Percentiles rank a stretch among this genome's conserved stretches.
Evolutionary conservation across 129 eudicot genomes (phyloP).

Genomic region (Glebionis coronaria): DNA sequence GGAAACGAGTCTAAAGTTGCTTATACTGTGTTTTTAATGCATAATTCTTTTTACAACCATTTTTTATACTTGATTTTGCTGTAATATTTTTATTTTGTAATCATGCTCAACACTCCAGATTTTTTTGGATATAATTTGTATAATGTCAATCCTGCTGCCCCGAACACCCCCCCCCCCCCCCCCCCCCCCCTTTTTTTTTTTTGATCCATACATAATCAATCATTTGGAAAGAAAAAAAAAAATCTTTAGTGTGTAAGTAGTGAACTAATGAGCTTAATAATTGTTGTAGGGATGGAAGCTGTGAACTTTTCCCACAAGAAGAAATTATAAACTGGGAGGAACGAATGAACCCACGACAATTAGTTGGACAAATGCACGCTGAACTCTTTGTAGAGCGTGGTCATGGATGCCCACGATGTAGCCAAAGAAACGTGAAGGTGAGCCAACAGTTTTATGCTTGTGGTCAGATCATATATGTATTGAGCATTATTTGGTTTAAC

Average conservation of each 20-base stretch:
- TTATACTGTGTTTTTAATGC: not conserved
- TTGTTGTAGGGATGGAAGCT: conserved; percentile 49
- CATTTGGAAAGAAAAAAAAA: not conserved
- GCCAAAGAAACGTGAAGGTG: conserved; percentile 65
- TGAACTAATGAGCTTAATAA: conserved; percentile 12
- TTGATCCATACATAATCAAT: no score
- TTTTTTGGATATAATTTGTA: not conserved
- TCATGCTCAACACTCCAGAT: not conserved
- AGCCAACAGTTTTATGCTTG: conserved; percentile 12
- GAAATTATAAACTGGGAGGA: conserved; percentile 63
- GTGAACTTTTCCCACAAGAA: conserved; percentile 76
- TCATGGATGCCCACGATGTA: conserved; percentile 74
- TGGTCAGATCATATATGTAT: not conserved
- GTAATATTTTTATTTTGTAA: not conserved
- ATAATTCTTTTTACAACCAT: not conserved
- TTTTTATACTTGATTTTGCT: not conserved
- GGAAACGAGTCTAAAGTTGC: not conserved
- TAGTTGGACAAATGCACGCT: conserved; percentile 47
- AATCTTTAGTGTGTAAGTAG: not conserved
- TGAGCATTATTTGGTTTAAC: not conserved
- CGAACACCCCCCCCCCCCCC: no score
- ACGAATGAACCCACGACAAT: conserved; percentile 50
- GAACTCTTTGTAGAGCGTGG: conserved; percentile 35
- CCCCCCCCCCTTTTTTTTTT: no score
- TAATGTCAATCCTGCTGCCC: not conserved